Conservation (phyloP, 352 stramenopile species). For the Phytophthora ramorum region DNA sequence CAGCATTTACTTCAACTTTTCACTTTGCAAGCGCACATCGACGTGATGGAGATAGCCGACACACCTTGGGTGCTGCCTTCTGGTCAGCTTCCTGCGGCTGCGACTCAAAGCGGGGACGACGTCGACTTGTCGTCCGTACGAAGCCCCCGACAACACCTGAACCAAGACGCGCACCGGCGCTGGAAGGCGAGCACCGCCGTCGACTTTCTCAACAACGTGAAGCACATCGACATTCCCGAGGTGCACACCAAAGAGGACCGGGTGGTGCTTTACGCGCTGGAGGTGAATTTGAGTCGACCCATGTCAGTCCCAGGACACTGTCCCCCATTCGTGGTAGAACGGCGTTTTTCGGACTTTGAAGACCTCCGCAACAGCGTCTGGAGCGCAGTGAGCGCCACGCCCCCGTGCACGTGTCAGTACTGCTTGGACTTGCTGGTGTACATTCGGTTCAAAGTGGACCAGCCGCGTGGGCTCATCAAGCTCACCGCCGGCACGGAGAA, state of each 20-base stretch:
- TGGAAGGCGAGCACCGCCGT: conserved; percentile 26
- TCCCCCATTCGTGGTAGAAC: conserved; percentile 32
- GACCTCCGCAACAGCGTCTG: conserved; percentile 40
- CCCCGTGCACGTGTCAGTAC: conserved; percentile 49
- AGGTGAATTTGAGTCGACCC: conserved; percentile 37
- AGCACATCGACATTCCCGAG: conserved; percentile 44
- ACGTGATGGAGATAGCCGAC: conserved; percentile 9
- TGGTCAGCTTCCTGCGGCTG: neutral
- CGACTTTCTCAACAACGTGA: conserved; percentile 46
- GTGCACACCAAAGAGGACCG: conserved; percentile 20
- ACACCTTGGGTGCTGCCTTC: conserved; percentile 6
- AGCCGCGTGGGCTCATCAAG: conserved; percentile 48
- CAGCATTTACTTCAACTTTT: neutral
- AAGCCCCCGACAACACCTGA: conserved; percentile 7
- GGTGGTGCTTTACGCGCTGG: conserved; percentile 45
- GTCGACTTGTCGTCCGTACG: neutral
- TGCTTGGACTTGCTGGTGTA: conserved; percentile 57
- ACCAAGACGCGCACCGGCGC: conserved; percentile 37
- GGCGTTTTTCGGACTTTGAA: conserved; percentile 58
- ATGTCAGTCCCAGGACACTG: conserved; percentile 5
- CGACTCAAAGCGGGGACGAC: conserved; percentile 3
- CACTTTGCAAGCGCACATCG: conserved; percentile 10
- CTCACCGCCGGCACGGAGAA: conserved; percentile 28
- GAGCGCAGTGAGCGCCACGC: conserved; percentile 27
- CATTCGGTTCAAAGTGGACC: conserved; percentile 44